Evolutionary conservation across 805 yeast species (phyloP), one percentile per base, ranked within the genome.

Genomic region (Peterozyma xylosa): DNA sequence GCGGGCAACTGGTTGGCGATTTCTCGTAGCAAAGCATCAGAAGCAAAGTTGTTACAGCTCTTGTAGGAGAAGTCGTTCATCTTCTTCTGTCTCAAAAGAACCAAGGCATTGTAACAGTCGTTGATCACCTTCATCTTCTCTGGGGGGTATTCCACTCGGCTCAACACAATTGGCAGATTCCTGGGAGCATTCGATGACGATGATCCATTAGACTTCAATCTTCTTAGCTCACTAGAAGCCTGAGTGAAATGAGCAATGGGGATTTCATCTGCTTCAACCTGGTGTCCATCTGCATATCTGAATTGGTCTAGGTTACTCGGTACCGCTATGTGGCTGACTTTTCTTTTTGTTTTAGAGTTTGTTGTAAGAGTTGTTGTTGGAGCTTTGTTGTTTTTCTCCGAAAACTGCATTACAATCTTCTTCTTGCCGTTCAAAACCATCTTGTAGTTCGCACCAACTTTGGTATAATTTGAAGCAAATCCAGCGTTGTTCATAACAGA

Each of bases 401-500:
- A 66, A 57, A 82, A 80, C 14, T 70, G 63, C 66, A 85, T 75
- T 7, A 62, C 58, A n/a, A 86, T 69, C 39, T 58, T 65, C 46
- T 68, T 66, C 3, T 52, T 56, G 2, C 74, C 75, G 9, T 54
- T 52, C 41, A 82, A 53, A 1, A 88, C 67, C 1, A 54, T 55
- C 13, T 61, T 54, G 1, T 89, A 79, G n/a, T 71, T 63, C 1
- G 69, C 66, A 0, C 96, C 96, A 1, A 71, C 51, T 49, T 70
- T 70, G 5, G 90, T 74, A 55, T 91, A 91, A 42, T 85, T 83
- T 2, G 84, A 67, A 0, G 95, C 85, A 66, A 82, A 90, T 0
- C 96, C 95, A n/a, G 78, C 74, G 16, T 74, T 78, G 52, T 80
- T 86, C 70, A 80, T 76, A 5, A 82, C 67, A 2, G 88, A 75